phyloP scores from a whole-genome alignment of 2,329 filamentous ascomycete genomes.

The Colletotrichum tofieldiae region DNA sequence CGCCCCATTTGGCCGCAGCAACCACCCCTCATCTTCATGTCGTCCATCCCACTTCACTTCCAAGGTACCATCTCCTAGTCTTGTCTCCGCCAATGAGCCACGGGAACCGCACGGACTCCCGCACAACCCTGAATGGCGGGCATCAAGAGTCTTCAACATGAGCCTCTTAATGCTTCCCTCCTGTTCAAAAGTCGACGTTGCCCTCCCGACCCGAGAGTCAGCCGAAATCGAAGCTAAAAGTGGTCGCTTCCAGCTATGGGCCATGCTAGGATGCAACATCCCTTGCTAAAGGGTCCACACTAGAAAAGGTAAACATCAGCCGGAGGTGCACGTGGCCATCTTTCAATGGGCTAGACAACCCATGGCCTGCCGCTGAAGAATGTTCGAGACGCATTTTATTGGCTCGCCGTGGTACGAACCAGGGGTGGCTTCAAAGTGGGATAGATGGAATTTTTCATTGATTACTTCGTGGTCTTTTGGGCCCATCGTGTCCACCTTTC shows the following conservation, averaged over 20 bases:
- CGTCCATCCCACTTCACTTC: conserved; percentile 39
- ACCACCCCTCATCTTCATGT: conserved; percentile 31
- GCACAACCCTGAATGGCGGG: conserved; percentile 44
- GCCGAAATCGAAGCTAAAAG: conserved; percentile 38
- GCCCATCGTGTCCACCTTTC: conserved; percentile 41
- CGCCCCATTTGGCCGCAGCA: conserved; percentile 41
- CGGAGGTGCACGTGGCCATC: conserved; percentile 43
- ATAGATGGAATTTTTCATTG: conserved; percentile 42
- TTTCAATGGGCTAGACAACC: conserved; percentile 40
- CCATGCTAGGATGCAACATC: conserved; percentile 29
- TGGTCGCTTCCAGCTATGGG: conserved; percentile 37
- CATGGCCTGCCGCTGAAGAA: conserved; percentile 42
- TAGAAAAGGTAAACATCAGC: conserved; percentile 40
- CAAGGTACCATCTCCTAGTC: conserved; percentile 38
- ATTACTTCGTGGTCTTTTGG: conserved; percentile 37
- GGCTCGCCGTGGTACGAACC: conserved; percentile 29
- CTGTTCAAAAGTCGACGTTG: not conserved
- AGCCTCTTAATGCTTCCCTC: conserved; percentile 36
- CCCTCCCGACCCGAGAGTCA: conserved; percentile 7
- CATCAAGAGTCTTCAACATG: conserved; percentile 26
- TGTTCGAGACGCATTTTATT: conserved; percentile 37
- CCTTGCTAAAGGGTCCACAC: conserved; percentile 39
- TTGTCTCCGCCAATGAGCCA: conserved; percentile 43
- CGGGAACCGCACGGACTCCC: conserved; percentile 46
- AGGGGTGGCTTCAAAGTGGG: conserved; percentile 38